Percentiles rank a stretch among this genome's conserved stretches.
phyloP scores from a whole-genome alignment of 1,284 basidiomycete species.

The Anthracocystis walkeri region DNA sequence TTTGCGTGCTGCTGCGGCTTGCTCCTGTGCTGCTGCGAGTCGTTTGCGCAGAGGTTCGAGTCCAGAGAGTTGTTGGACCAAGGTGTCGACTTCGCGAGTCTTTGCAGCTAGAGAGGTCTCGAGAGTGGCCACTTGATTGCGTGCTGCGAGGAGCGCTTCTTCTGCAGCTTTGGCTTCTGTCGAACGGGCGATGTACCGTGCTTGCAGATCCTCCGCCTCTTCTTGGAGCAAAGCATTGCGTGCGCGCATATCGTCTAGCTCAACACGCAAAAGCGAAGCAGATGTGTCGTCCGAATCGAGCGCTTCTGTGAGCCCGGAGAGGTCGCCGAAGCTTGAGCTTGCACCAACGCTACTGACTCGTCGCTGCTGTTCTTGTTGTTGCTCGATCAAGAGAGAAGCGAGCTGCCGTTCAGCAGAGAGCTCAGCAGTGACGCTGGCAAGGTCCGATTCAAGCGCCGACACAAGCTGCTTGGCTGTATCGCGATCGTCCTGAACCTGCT shows the following conservation, averaged over 20 bases:
- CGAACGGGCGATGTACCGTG: conserved; percentile 15
- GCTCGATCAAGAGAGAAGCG: conserved; percentile 16
- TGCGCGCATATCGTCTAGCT: conserved; percentile 23
- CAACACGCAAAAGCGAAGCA: conserved; percentile 1
- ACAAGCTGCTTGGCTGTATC: conserved; percentile 38
- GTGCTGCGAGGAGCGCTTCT: conserved; percentile 24
- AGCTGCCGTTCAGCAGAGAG: conserved; percentile 34
- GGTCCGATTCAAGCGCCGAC: conserved; percentile 16
- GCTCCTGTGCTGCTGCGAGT: conserved; percentile 22
- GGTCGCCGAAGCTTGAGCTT: conserved; percentile 20
- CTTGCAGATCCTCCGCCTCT: conserved; percentile 26
- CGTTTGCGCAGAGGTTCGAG: conserved; percentile 23
- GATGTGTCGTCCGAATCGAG: conserved; percentile 21
- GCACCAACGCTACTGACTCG: not conserved
- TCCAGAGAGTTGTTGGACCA: conserved; percentile 26
- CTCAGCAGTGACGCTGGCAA: conserved; percentile 28
- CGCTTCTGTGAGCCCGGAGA: conserved; percentile 6
- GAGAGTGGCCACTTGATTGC: conserved; percentile 20
- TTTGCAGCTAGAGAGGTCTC: conserved; percentile 32
- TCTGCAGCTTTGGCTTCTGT: conserved; percentile 29
- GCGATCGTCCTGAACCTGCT: conserved; percentile 46
- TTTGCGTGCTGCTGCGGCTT: conserved; percentile 16
- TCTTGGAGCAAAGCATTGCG: conserved; percentile 23
- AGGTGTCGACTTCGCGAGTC: conserved; percentile 21
- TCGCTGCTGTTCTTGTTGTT: conserved; percentile 24